Base-by-base conservation (phyloP, 345 rosid species). In the Salix brachista region DNA sequence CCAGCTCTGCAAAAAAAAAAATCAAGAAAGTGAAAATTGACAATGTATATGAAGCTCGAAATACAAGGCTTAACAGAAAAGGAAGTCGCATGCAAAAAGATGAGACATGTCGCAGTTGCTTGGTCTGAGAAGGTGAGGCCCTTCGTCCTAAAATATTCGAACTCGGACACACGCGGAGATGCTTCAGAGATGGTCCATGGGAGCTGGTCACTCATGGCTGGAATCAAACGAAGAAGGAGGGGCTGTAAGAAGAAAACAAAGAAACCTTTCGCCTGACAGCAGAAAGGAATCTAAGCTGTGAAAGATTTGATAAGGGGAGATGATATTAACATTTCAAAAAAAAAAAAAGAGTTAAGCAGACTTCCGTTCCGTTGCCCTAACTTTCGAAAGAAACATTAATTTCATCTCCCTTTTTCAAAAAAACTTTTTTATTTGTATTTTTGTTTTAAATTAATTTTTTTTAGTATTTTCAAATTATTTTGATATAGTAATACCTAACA, bases 101-200 rank as follows among this genome's bases (percentile, higher is more conserved):
- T 39, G 73, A 60, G 74, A 67, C 61, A 67, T 58, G 18, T 14
- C 5, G 36, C 48, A 44, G 65, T n/a, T 14, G 64, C 26, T 42
- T 73, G 68, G 30, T 42, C 37, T 67, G 64, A 10, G 30, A 34
- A 66, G 77, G 75, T 48, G 74, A 74, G 86, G 86, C 79, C 86
- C 75, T 80, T 32, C 70, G 81, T 71, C 81, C 81, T 67, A 42
- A 77, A 83, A 83, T 83, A 83, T 83, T 83, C 86, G 75, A 66
- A 67, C 16, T 48, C 76, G 48, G 77, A 77, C 10, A 70, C 73
- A 73, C 23, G 65, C 42, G 67, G 71, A 72, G 75, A 72, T 72
- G 77, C 72, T 72, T 72, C 75, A n/a, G 36, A 42, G 64, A 80
- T 80, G 82, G 79, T 80, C 83, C 83, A 74, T 28, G 39, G 9